These are phyloP conservation scores for Pseudonectria buxi DNA, from an alignment of 2,329 filamentous ascomycete species.

Conservation along the genomic window DNA sequence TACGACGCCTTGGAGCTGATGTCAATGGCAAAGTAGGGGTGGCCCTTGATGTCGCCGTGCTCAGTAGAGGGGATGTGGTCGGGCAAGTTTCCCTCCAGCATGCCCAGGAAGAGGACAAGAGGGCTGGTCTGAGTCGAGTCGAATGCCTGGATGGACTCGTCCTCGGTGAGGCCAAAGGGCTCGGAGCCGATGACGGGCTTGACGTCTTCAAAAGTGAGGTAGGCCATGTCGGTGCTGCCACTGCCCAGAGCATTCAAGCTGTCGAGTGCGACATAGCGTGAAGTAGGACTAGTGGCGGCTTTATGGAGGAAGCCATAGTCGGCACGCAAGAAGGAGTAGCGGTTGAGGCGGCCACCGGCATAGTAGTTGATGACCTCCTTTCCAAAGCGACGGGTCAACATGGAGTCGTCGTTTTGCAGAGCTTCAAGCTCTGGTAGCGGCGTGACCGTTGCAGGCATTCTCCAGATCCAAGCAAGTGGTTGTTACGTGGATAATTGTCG, in stretches of 20 bases:
- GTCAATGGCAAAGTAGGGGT: slow-evolving; percentile 85
- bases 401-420: slow-evolving; percentile 47
- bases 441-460: slow-evolving; percentile 24
- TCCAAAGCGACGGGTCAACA: slow-evolving; percentile 72
- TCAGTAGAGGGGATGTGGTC: slow-evolving; percentile 20
- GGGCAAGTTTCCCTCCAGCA: slow-evolving; percentile 60
- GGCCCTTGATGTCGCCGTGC: slow-evolving; percentile 67
- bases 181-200: slow-evolving; percentile 62
- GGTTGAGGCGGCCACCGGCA: slow-evolving; percentile 69
- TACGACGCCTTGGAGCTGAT: slow-evolving; percentile 65
- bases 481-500: not conserved
- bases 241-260: slow-evolving; percentile 66
- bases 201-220: slow-evolving; percentile 63
- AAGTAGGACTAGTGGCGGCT: slow-evolving; percentile 58
- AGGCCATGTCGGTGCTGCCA: slow-evolving; percentile 54
- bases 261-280: slow-evolving; percentile 73
- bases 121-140: slow-evolving; percentile 64
- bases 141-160: slow-evolving; percentile 64
- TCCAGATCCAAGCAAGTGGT: slow-evolving; percentile 9
- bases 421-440: slow-evolving; percentile 39
- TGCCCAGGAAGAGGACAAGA: slow-evolving; percentile 75
- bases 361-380: slow-evolving; percentile 81
- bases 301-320: slow-evolving; percentile 63
- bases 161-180: slow-evolving; percentile 65
- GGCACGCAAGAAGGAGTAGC: slow-evolving; percentile 68